phyloP scores from a whole-genome alignment of 495 filamentous ascomycete species.

The Aspergillus wentii region DNA sequence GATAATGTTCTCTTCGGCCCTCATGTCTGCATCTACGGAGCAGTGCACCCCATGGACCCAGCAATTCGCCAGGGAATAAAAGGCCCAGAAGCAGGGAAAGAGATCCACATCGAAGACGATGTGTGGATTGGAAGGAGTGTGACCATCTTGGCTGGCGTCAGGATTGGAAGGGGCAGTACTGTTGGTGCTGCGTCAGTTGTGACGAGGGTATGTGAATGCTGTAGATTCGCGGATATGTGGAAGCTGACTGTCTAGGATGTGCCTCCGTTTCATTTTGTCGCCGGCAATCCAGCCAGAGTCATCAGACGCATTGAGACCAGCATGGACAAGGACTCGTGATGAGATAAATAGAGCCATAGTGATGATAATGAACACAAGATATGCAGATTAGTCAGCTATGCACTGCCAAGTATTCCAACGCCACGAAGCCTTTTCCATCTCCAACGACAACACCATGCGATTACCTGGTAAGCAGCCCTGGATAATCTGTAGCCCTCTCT shows the following conservation, averaged over 20 bases:
- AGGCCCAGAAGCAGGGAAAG: conserved; percentile 69
- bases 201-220: conserved; percentile 57
- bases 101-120: conserved; percentile 75
- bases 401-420: too few species aligned
- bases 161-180: conserved; percentile 63
- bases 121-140: conserved; percentile 79
- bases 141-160: conserved; percentile 65
- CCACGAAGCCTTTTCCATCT: too few species aligned
- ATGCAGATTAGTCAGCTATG: too few species aligned
- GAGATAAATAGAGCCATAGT: too few species aligned
- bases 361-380: too few species aligned
- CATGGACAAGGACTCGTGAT: too few species aligned
- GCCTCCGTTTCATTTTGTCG: conserved; percentile 51
- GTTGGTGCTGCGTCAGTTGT: conserved; percentile 80
- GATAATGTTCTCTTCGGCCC: conserved; percentile 73
- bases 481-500: not conserved
- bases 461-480: not conserved
- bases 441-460: too few species aligned
- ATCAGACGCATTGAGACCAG: conserved; percentile 41
- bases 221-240: not conserved
- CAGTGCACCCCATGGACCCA: conserved; percentile 69
- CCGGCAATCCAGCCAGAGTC: conserved; percentile 60
- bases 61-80: conserved; percentile 59
- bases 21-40: conserved; percentile 63
- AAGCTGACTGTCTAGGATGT: conserved; percentile 37